Percentiles rank a stretch among this genome's conserved stretches.
Conservation (phyloP, 2,329 filamentous ascomycete species). For the Lanzia echinophila region DNA sequence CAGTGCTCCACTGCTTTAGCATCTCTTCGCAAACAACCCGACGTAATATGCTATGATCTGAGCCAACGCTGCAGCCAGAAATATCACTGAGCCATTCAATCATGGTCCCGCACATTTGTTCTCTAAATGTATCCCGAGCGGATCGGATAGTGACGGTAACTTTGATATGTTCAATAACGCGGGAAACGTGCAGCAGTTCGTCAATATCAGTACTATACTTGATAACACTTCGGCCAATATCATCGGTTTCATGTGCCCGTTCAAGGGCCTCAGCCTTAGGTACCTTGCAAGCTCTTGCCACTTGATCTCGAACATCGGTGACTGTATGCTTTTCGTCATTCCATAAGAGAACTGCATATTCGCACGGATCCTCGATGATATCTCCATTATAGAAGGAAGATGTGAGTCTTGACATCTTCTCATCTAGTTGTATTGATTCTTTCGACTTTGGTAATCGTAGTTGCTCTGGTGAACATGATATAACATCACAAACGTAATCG, state of each 20-base stretch:
- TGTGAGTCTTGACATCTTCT: slow-evolving; percentile 68
- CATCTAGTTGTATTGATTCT: slow-evolving; percentile 74
- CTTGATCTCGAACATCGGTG: slow-evolving; percentile 81
- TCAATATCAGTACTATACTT: slow-evolving; percentile 68
- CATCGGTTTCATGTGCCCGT: slow-evolving; percentile 82
- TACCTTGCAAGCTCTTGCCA: slow-evolving; percentile 79
- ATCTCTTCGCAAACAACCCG: slow-evolving; percentile 86
- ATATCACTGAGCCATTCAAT: slow-evolving; percentile 96
- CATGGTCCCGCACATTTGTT: slow-evolving; percentile 98
- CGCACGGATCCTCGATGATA: slow-evolving; percentile 54
- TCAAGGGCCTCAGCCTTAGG: slow-evolving; percentile 60
- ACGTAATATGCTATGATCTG: slow-evolving; percentile 71
- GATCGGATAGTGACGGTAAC: slow-evolving; percentile 93
- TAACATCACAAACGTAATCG: slow-evolving; percentile 96
- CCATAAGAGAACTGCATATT: slow-evolving; percentile 86
- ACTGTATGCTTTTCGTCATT: slow-evolving; percentile 99
- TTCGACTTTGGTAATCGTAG: slow-evolving; percentile 78
- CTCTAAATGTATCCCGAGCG: slow-evolving; percentile 87
- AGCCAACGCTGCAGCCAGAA: slow-evolving; percentile 76
- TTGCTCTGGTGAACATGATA: slow-evolving; percentile 96
- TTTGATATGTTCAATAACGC: slow-evolving; percentile 88
- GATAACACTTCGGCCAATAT: slow-evolving; percentile 79
- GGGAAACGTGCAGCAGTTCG: slow-evolving; percentile 69
- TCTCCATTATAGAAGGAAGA: slow-evolving; percentile 68
- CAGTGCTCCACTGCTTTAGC: slow-evolving; percentile 77